A percentile compares a stretch with the other conserved stretches of the same genome.
These are phyloP conservation scores for Nicotiana rustica DNA, from an alignment of 305 asterid genomes.

Conservation along the genomic window DNA sequence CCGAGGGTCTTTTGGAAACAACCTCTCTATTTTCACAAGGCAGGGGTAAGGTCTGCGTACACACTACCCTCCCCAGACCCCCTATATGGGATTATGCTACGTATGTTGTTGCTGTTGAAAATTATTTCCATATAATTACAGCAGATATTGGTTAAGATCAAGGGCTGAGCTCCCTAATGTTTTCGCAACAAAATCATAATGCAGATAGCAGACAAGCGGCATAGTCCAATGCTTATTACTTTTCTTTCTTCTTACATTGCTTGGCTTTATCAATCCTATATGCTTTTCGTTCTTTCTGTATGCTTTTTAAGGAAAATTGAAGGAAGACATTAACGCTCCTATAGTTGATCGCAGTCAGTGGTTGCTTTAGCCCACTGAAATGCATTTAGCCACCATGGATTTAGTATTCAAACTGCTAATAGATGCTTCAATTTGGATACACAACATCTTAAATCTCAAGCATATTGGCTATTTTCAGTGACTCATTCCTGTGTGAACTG, in stretches of 20 bases:
- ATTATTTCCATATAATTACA: no score
- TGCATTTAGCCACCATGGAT: not conserved
- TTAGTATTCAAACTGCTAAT: not conserved
- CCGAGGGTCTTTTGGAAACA: no score
- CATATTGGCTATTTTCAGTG: not conserved
- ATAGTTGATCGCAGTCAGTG: not conserved
- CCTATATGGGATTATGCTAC: no score
- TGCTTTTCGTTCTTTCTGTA: not conserved
- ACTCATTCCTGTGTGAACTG: not conserved
- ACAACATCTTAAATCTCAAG: not conserved
- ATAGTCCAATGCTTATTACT: not conserved
- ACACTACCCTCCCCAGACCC: no score
- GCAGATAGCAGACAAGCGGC: not conserved
- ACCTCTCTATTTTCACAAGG: no score
- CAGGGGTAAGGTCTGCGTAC: no score
- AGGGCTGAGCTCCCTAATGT: not conserved
- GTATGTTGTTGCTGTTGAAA: no score
- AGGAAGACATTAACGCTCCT: not conserved
- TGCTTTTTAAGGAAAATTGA: no score
- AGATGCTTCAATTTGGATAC: not conserved
- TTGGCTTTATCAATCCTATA: no score
- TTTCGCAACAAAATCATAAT: not conserved
- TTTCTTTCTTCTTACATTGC: not conserved
- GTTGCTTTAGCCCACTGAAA: not conserved
- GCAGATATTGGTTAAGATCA: not conserved